phyloP scores from a whole-genome alignment of 2,329 filamentous ascomycete species.

The Hypoxylon sp. region DNA sequence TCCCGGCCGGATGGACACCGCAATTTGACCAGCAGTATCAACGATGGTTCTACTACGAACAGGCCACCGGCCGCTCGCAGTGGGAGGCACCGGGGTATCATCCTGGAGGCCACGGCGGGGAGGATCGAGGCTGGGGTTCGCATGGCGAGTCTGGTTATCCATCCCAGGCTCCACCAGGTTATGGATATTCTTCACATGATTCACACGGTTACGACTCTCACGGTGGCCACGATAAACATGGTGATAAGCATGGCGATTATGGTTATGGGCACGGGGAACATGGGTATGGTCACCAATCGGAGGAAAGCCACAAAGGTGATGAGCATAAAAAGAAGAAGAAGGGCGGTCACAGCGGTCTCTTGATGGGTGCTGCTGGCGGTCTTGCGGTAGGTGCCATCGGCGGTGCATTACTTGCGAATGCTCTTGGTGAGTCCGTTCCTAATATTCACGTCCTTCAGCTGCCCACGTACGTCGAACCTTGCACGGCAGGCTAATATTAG shows the following conservation, averaged over 20 bases:
- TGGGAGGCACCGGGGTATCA: constrained; percentile 71
- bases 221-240: constrained; percentile 30
- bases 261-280: constrained; percentile 32
- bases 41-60: constrained; percentile 76
- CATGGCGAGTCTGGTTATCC: constrained; percentile 47
- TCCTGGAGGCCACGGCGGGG: constrained; percentile 31
- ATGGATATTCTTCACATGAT: constrained; percentile 43
- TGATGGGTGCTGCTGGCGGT: constrained; percentile 71
- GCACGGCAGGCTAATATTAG: constrained; percentile 26
- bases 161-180: constrained; percentile 28
- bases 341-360: constrained; percentile 64
- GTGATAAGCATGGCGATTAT: constrained; percentile 34
- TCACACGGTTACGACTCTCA: constrained; percentile 43
- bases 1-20: constrained; percentile 73
- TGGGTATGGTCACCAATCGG: constrained; percentile 34
- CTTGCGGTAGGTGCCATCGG: constrained; percentile 69
- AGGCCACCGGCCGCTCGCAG: constrained; percentile 72
- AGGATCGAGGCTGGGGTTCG: constrained; percentile 39
- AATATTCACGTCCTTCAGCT: neutral
- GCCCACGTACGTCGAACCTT: neutral
- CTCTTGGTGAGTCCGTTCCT: constrained; percentile 61
- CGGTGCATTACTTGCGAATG: constrained; percentile 70
- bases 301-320: constrained; percentile 36
- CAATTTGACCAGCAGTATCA: constrained; percentile 74
- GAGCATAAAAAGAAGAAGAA: constrained; percentile 56